Base-by-base conservation (phyloP, 345 rosid genomes). In the Rhodamnia rubescens region DNA sequence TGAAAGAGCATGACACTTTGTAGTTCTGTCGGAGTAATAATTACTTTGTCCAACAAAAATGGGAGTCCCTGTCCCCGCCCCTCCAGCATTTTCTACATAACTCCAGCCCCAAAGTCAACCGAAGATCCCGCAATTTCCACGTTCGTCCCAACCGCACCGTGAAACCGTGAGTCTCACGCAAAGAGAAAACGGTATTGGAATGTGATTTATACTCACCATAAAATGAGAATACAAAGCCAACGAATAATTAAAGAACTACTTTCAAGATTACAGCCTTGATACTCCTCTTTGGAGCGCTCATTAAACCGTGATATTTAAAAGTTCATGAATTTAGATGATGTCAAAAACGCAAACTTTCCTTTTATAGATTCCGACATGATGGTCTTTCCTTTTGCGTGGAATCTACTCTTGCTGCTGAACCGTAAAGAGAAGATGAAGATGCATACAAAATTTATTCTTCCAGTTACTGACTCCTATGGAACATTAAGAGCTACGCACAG, bases 71-170 rank as follows among this genome's bases (percentile, higher is more conserved):
- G 57, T 20, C 81, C 29, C 82, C n/a, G n/a, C n/a, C n/a, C n/a
- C n/a, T 86, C 88, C 85, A 85, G 89, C 54, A 50, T 54, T 87
- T 87, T 85, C 87, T 78, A 47, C 87, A 20, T 29, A 52, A 75
- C 24, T 83, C 87, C 81, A 36, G 51, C 18, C 29, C 29, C 32
- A 52, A 14, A 14, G 85, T 44, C 85, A 58, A 58, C 80, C n/a
- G 44, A 32, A 29, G 75, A 29, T 42, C 75, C 24, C 44, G 12
- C 7, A 2, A 20, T 69, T 32, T 32, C 78, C 47, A 10, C 44
- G 78, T 32, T 69, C 24, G 44, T 18, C 78, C 78, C 78, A 18
- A 2, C 20, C 47, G 8, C 78, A 69, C 24, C 78, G 6, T 8
- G 44, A 32, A 32, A 32, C 6, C 78, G 20, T 5, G 9, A 32